These are phyloP conservation scores for Iris pallida DNA, from an alignment of 116 monocot species.

Conservation along the genomic window DNA sequence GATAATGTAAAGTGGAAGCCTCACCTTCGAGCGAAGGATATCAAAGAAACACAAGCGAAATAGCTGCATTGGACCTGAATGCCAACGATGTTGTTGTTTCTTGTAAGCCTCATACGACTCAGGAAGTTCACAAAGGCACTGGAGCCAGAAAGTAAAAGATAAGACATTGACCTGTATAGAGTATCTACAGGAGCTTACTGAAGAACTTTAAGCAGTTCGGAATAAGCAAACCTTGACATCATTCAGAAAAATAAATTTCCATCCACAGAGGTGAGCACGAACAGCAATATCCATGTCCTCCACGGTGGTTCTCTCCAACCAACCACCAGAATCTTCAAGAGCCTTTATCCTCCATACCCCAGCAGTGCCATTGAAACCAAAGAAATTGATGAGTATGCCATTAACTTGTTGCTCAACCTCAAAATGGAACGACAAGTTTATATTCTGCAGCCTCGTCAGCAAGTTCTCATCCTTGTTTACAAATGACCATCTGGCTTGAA, in stretches of 20 bases:
- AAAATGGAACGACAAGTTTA: conserved; percentile 60
- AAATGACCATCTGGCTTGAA: conserved; percentile 63
- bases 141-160: conserved; percentile 4
- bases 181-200: not conserved
- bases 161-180: not conserved
- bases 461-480: conserved; percentile 72
- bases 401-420: conserved; percentile 73
- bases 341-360: conserved; percentile 66
- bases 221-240: conserved; percentile 31
- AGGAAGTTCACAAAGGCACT: conserved; percentile 75
- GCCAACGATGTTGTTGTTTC: conserved; percentile 77
- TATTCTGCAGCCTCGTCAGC: conserved; percentile 60
- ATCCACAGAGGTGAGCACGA: conserved; percentile 51
- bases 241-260: conserved; percentile 39
- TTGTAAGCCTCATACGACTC: conserved; percentile 71
- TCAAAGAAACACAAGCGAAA: conserved; percentile 61
- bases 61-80: conserved; percentile 77
- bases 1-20: not conserved
- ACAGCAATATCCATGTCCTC: conserved; percentile 79
- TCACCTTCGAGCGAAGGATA: conserved; percentile 51
- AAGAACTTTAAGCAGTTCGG: not conserved
- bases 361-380: conserved; percentile 71
- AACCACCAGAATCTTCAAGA: conserved; percentile 57
- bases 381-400: conserved; percentile 54
- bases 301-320: conserved; percentile 67